Percentiles rank a stretch among this genome's conserved stretches.
Conservation (phyloP, 169 alveolate species). For the Perkinsus marinus region DNA sequence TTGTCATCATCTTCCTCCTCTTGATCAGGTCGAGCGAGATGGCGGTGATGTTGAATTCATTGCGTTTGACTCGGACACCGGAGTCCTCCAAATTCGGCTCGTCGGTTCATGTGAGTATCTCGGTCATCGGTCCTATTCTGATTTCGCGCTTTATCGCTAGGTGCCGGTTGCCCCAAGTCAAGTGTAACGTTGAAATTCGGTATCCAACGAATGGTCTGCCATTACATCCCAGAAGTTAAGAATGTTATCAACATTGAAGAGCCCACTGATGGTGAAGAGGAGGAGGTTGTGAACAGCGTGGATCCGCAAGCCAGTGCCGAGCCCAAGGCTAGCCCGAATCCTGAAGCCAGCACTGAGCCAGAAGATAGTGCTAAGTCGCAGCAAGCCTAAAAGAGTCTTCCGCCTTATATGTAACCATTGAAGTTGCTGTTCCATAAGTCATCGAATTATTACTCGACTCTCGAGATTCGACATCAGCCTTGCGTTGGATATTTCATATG, state of each 20-base stretch:
- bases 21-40: neutral
- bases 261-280: too few species aligned
- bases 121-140: neutral
- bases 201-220: neutral
- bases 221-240: neutral
- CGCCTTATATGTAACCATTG: too few species aligned
- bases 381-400: neutral
- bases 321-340: too few species aligned
- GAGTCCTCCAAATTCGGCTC: neutral
- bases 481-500: neutral
- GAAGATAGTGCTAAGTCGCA: neutral
- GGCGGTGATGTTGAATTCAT: neutral
- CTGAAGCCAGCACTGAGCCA: too few species aligned
- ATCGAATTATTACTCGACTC: too few species aligned
- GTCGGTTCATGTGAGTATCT: neutral
- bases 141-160: neutral
- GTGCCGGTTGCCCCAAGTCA: neutral
- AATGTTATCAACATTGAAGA: neutral
- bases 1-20: too few species aligned
- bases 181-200: neutral
- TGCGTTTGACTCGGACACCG: neutral
- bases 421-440: too few species aligned
- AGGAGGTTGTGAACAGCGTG: too few species aligned
- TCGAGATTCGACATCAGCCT: neutral
- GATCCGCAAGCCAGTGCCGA: too few species aligned